phyloP scores from a whole-genome alignment of 768 basidiomycete species.

The Hirschioporus abietinus region DNA sequence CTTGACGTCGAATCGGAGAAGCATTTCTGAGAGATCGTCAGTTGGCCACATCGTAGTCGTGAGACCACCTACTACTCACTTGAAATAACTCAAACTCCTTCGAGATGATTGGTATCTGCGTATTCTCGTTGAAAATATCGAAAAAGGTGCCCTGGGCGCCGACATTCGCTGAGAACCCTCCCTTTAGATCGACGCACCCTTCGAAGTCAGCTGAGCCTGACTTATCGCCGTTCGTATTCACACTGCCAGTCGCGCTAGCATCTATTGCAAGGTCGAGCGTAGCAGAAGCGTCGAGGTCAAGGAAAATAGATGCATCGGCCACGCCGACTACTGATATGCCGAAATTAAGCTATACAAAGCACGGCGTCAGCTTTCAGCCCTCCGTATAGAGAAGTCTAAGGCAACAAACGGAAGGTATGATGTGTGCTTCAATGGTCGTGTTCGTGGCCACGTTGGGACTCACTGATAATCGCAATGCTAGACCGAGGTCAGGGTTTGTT shows the following conservation, averaged over 20 bases:
- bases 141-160: slow-evolving; percentile 38
- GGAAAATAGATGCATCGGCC: slow-evolving; percentile 34
- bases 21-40: neutral
- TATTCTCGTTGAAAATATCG: slow-evolving; percentile 30
- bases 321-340: slow-evolving; percentile 36
- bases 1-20: neutral
- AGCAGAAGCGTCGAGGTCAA: slow-evolving; percentile 31
- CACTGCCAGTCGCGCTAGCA: slow-evolving; percentile 10
- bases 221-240: neutral
- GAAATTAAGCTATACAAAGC: slow-evolving; percentile 29
- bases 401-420: slow-evolving; percentile 34
- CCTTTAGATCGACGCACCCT: slow-evolving; percentile 33
- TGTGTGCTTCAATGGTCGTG: slow-evolving; percentile 39
- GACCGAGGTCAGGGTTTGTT: neutral
- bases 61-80: neutral
- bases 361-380: slow-evolving; percentile 3
- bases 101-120: slow-evolving; percentile 28
- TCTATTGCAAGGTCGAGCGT: slow-evolving; percentile 23
- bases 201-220: slow-evolving; percentile 28
- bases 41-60: neutral
- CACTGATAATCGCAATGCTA: slow-evolving; percentile 38
- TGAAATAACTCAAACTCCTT: slow-evolving; percentile 35
- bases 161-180: slow-evolving; percentile 32
- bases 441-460: slow-evolving; percentile 35
- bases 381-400: slow-evolving; percentile 1